Conservation (phyloP, 73 alveolate species). For the Diophrys sp. region DNA sequence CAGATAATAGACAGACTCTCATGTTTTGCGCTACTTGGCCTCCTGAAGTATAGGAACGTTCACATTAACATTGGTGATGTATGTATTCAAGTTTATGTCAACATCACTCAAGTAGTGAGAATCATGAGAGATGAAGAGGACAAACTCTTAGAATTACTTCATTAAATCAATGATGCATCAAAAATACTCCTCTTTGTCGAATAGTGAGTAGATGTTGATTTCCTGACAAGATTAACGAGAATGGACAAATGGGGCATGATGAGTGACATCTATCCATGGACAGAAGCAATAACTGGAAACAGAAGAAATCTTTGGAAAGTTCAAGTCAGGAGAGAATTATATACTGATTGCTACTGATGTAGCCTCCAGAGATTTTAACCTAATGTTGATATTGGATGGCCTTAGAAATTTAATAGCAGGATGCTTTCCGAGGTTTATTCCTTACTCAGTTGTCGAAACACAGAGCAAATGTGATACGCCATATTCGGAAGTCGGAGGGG, state of each 20-base stretch:
- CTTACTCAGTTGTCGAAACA: too few relatives aligned
- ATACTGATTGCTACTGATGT: slow-evolving; percentile 91
- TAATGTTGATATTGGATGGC: too few relatives aligned
- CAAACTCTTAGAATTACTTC: slow-evolving; percentile 14
- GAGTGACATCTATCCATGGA: slow-evolving; percentile 67
- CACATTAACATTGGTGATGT: slow-evolving; percentile 49
- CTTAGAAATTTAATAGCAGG: too few relatives aligned
- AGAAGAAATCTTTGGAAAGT: slow-evolving; percentile 93
- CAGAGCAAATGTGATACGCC: too few relatives aligned
- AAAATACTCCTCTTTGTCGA: slow-evolving; percentile 73
- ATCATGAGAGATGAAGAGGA: slow-evolving; percentile 54
- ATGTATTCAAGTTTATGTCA: slow-evolving; percentile 25
- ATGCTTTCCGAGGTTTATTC: too few relatives aligned
- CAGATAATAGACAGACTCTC: slow-evolving; percentile 76
- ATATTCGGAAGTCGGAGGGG: too few relatives aligned
- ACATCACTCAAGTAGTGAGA: slow-evolving; percentile 56
- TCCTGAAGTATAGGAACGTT: slow-evolving; percentile 60
- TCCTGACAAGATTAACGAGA: too few relatives aligned
- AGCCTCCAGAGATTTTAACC: slow-evolving; percentile 92
- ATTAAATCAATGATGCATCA: slow-evolving; percentile 41
- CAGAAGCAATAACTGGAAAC: slow-evolving; percentile 94
- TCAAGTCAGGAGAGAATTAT: slow-evolving; percentile 80
- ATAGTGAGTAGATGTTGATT: slow-evolving; percentile 72
- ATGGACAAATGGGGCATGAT: too few relatives aligned
- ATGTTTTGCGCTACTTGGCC: slow-evolving; percentile 94